phyloP scores from a whole-genome alignment of 345 rosid species.

The Streptanthus diversifolius region DNA sequence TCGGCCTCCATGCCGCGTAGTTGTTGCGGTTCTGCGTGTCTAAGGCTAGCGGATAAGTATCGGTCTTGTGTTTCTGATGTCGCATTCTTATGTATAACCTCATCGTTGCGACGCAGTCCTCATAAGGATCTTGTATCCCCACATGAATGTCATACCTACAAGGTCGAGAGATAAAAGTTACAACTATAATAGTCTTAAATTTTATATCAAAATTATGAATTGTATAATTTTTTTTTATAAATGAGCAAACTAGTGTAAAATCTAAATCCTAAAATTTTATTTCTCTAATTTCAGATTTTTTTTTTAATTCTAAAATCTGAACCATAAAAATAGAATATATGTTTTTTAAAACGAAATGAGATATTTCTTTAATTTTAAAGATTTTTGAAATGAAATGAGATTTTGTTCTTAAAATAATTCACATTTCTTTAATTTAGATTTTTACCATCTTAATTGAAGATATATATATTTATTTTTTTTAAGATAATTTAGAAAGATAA shows the following conservation, averaged over 20 bases:
- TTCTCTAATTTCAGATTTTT: background rate
- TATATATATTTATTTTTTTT: background rate
- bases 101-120: conserved; percentile 79
- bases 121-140: conserved; percentile 72
- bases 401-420: background rate
- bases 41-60: conserved; percentile 57
- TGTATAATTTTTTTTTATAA: background rate
- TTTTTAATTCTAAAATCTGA: background rate
- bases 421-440: background rate
- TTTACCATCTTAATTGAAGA: background rate
- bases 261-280: background rate
- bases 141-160: conserved; percentile 64
- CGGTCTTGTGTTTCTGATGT: conserved; percentile 47
- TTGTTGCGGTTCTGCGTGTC: conserved; percentile 68
- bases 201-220: background rate
- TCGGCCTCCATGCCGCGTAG: conserved; percentile 62
- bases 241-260: background rate
- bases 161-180: background rate
- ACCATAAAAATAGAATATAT: too few species aligned
- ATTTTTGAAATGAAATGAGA: too few species aligned
- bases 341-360: too few species aligned
- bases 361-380: too few species aligned
- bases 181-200: background rate
- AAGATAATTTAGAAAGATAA: background rate
- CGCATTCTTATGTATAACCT: conserved; percentile 82